A percentile compares a stretch with the other conserved stretches of the same genome.
Evolutionary conservation across 768 basidiomycete species (phyloP).

Genomic region (Favolaschia claudopus): DNA sequence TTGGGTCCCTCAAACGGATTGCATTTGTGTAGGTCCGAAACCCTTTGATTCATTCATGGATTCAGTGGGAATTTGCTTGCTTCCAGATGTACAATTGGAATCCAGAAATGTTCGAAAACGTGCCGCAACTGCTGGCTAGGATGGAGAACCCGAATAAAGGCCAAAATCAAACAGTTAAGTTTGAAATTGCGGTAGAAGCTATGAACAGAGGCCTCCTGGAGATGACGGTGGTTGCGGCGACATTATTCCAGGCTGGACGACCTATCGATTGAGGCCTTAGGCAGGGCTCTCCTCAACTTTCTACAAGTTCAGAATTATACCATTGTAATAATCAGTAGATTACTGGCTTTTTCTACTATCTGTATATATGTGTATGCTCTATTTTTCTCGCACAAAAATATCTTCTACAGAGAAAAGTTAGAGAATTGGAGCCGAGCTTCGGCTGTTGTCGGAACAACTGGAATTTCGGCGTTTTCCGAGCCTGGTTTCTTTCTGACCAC

Average conservation of each 20-base stretch:
- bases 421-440: too few relatives aligned
- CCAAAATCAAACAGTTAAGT: background rate
- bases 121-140: conserved; percentile 10
- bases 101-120: background rate
- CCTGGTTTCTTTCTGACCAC: too few relatives aligned
- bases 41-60: background rate
- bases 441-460: too few relatives aligned
- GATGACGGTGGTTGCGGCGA: conserved; percentile 5
- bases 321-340: too few relatives aligned
- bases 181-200: conserved; percentile 14
- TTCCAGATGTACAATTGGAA: conserved; percentile 14
- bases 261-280: background rate
- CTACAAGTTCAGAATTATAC: too few relatives aligned
- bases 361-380: too few relatives aligned
- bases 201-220: conserved; percentile 4
- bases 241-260: conserved; percentile 12
- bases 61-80: background rate
- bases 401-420: too few relatives aligned
- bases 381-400: too few relatives aligned
- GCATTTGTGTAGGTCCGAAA: conserved; percentile 17
- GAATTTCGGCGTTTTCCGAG: too few relatives aligned
- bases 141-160: conserved; percentile 5
- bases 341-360: too few relatives aligned
- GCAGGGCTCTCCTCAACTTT: too few relatives aligned
- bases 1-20: conserved; percentile 16